phyloP scores from a whole-genome alignment of 192 early-diverging fungal species.

The Coemansia sp. region DNA sequence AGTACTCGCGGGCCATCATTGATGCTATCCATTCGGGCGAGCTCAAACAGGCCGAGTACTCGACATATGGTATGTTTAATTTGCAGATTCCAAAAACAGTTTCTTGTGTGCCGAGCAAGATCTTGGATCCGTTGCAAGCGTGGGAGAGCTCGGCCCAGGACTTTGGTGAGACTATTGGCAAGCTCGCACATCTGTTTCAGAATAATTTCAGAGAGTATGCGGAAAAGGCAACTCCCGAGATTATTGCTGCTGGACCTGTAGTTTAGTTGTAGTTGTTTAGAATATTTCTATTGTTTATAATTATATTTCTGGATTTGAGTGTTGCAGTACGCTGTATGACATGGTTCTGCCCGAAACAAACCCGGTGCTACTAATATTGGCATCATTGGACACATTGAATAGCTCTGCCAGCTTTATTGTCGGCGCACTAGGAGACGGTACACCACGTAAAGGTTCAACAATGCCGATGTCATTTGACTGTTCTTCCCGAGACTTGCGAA shows the following conservation, averaged over 20 bases:
- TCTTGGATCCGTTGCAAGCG: constrained; percentile 82
- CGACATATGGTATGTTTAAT: constrained; percentile 85
- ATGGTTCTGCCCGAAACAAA: too few species aligned
- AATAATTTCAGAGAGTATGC: constrained; percentile 88
- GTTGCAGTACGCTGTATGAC: not conserved
- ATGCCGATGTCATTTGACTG: too few species aligned
- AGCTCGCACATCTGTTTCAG: constrained; percentile 82
- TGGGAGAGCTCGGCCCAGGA: constrained; percentile 76
- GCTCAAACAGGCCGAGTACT: constrained; percentile 80
- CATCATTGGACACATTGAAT: too few species aligned
- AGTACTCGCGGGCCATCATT: constrained; percentile 96
- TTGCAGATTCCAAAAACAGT: constrained; percentile 81
- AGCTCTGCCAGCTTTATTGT: too few species aligned
- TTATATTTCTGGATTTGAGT: not conserved
- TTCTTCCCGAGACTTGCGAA: too few species aligned
- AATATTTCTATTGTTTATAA: not conserved
- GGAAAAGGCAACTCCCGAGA: constrained; percentile 72
- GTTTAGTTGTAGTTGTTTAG: constrained; percentile 26
- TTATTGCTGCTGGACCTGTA: constrained; percentile 71
- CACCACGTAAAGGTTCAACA: too few species aligned
- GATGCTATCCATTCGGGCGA: constrained; percentile 96
- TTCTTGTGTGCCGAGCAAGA: constrained; percentile 74
- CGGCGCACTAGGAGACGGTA: too few species aligned
- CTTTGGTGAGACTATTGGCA: constrained; percentile 65
- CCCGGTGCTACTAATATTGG: too few species aligned